Evolutionary conservation across 1,284 basidiomycete species (phyloP).

Genomic region (Ganoderma resinaceum): DNA sequence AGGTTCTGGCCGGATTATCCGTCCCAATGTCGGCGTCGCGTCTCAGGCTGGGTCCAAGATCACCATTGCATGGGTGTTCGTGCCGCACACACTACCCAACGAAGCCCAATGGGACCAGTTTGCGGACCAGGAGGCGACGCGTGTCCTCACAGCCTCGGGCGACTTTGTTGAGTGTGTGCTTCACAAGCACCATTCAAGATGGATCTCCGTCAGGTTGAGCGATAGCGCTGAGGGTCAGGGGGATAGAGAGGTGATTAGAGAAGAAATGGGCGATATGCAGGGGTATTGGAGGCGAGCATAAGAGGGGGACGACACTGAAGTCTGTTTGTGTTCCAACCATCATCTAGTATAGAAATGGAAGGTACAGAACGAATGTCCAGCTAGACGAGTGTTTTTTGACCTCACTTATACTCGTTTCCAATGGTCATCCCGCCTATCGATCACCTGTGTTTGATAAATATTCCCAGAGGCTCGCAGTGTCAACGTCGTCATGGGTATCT

Average conservation of each 20-base stretch:
- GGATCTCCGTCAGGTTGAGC: background rate
- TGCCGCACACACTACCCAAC: background rate
- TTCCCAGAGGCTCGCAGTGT: background rate
- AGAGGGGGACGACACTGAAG: background rate
- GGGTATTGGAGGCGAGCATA: background rate
- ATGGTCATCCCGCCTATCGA: conserved; percentile 1
- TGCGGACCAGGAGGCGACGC: background rate
- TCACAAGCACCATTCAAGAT: background rate
- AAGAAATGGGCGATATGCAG: background rate
- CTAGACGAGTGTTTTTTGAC: background rate
- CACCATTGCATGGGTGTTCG: background rate
- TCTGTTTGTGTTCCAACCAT: background rate
- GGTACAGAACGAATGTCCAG: background rate
- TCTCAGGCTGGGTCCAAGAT: background rate
- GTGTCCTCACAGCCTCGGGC: background rate
- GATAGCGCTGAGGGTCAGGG: background rate
- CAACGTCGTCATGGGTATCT: background rate
- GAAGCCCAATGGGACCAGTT: background rate
- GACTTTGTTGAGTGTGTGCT: background rate
- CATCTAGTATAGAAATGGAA: background rate
- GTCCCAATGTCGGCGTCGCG: background rate
- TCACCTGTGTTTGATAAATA: background rate
- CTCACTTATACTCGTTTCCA: background rate
- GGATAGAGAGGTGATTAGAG: background rate
- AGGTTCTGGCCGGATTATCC: background rate